Base-by-base conservation (phyloP, 1,284 basidiomycete species). In the Sphaerobolus stellatus region DNA sequence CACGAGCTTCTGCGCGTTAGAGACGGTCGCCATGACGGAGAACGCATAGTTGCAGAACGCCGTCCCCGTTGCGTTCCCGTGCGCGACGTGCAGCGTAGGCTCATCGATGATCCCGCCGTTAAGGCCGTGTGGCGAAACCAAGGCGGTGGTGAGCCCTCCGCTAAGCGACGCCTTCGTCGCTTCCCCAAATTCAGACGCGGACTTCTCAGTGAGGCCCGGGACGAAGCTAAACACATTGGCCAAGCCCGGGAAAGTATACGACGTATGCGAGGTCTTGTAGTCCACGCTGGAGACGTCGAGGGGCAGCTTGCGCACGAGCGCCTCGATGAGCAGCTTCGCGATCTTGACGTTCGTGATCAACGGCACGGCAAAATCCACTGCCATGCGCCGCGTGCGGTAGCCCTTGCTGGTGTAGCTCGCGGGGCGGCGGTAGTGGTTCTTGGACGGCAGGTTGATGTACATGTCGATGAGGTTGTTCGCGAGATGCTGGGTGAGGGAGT, bases 291-390 rank as follows among this genome's bases (percentile, higher is more conserved):
- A 90, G 38, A 99, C 91, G 54, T 96, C 89, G 50, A 99, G 81
- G 18, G 71, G 69, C 24, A 88, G 69, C 71, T 85, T 92, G 62
- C 94, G 86, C 57, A 98, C 90, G 56, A 99, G 82, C 2, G 96
- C 97, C 72, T 99, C 95, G 36, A 94, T 90, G 48, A 99, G 84
- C 66, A 99, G 81, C 75, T 99, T 99, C 59, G 97, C 97, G 68
- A 94, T 95, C 79, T 99, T 99, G 75, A 99, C 91, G 70, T 99
- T 99, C 56, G 96, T 99, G 70, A 99, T 94, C 52, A 99, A 80
- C 1, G 97, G 96, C 34, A 99, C 88, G 30, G 94, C 95, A 66
- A 96, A 98, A 74, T 99, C 96, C 60, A 99, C 96, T n/a, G 97
- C 96, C 91, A 98, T 95, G 61, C 96, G 90, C 69, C 97, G 91